Evolutionary conservation across 176 grass and related monocot genomes (phyloP).

Genomic region (Bonia amplexicaulis): DNA sequence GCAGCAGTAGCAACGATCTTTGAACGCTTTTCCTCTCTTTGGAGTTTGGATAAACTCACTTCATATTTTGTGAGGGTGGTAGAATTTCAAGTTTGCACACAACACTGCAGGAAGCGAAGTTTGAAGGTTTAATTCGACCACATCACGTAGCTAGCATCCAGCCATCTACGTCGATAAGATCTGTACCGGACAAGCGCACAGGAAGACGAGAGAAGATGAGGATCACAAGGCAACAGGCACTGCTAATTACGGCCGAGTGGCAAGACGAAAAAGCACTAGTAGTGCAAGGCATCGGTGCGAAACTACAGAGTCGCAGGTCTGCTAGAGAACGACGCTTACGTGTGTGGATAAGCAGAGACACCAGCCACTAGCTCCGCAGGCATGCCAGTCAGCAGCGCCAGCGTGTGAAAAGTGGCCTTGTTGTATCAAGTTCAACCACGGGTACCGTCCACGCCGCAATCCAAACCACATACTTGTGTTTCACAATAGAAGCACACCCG

Average conservation of each 20-base stretch:
- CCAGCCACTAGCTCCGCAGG: constrained; percentile 22
- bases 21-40: neutral
- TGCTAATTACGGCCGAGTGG: neutral
- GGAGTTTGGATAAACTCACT: neutral
- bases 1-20: neutral
- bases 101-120: neutral
- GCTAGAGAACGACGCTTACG: neutral
- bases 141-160: neutral
- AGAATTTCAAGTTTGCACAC: neutral
- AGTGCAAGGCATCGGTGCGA: neutral
- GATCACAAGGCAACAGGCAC: neutral
- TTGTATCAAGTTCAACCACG: neutral
- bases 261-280: neutral
- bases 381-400: neutral
- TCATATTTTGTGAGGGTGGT: neutral
- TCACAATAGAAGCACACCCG: neutral
- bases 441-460: neutral
- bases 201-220: neutral
- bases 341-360: constrained; percentile 32
- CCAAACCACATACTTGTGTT: neutral
- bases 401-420: neutral
- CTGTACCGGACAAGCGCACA: neutral
- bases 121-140: neutral
- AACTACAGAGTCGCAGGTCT: neutral
- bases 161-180: neutral